A percentile compares a stretch with the other conserved stretches of the same genome.
phyloP scores from a whole-genome alignment of 2,329 filamentous ascomycete species.

The Magnaporthiopsis poae region DNA sequence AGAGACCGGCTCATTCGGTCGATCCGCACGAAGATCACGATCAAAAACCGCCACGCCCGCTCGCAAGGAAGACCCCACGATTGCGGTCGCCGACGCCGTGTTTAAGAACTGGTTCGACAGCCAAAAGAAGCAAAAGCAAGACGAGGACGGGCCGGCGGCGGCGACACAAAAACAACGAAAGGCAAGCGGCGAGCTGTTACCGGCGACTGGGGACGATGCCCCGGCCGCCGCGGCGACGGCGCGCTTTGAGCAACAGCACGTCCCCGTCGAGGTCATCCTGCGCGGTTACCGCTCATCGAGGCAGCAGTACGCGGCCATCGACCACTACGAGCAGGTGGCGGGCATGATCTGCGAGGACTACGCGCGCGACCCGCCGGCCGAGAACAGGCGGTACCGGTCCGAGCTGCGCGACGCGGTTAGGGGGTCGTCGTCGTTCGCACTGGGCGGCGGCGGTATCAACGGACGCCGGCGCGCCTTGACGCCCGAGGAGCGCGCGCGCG shows the following conservation, averaged over 20 bases:
- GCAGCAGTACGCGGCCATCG: slow-evolving; percentile 76
- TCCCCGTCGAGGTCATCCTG: slow-evolving; percentile 66
- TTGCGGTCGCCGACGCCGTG: slow-evolving; percentile 51
- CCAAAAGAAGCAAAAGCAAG: slow-evolving; percentile 26
- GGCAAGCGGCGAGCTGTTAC: slow-evolving; percentile 16
- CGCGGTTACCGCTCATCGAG: slow-evolving; percentile 62
- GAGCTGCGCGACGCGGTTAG: slow-evolving; percentile 60
- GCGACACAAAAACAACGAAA: slow-evolving; percentile 1
- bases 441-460: background rate
- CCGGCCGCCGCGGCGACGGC: slow-evolving; percentile 17
- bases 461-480: slow-evolving; percentile 52
- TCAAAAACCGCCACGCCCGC: slow-evolving; percentile 51
- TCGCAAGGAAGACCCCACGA: slow-evolving; percentile 51
- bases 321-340: slow-evolving; percentile 78
- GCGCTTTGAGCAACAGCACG: slow-evolving; percentile 24
- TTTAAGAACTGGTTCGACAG: slow-evolving; percentile 48
- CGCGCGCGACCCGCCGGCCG: slow-evolving; percentile 67
- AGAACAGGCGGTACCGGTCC: slow-evolving; percentile 60
- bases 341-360: slow-evolving; percentile 90
- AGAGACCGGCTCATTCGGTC: slow-evolving; percentile 57
- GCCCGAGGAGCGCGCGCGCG: slow-evolving; percentile 63
- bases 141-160: slow-evolving; percentile 18
- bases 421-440: slow-evolving; percentile 34
- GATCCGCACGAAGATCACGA: slow-evolving; percentile 54
- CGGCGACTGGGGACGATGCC: slow-evolving; percentile 15